Percentiles rank a stretch among this genome's conserved stretches.
Evolutionary conservation across 768 basidiomycete genomes (phyloP).

Genomic region (Brasilioporus rufonigricans): DNA sequence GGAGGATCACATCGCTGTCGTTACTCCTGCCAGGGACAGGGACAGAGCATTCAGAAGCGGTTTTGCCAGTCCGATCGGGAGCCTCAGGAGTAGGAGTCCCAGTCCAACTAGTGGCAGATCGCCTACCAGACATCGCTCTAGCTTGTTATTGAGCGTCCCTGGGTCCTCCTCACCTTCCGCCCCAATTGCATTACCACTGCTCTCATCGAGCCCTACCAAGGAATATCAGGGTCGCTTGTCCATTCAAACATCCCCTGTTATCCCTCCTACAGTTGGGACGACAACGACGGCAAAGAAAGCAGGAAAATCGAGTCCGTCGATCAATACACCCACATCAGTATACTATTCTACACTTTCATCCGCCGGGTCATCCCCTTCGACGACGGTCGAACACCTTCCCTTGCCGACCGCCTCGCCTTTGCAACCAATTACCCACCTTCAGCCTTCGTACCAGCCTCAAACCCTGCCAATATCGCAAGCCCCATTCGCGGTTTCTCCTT

Average conservation of each 20-base stretch:
- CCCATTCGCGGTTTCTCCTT: constrained; percentile 17
- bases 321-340: constrained; percentile 47
- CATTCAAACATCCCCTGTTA: constrained; percentile 24
- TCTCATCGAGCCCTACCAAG: constrained; percentile 29
- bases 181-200: constrained; percentile 20
- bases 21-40: constrained; percentile 47
- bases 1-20: constrained; percentile 59
- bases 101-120: constrained; percentile 50
- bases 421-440: constrained; percentile 21
- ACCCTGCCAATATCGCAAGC: constrained; percentile 16
- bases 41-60: constrained; percentile 44
- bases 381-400: constrained; percentile 34
- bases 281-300: constrained; percentile 4
- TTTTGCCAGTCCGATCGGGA: constrained; percentile 63
- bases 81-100: constrained; percentile 62
- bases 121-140: constrained; percentile 36
- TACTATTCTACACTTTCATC: constrained; percentile 44
- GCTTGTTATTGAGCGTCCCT: constrained; percentile 51
- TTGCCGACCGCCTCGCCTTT: constrained; percentile 21
- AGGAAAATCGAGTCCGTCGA: constrained; percentile 23
- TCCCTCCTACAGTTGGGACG: constrained; percentile 2
- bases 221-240: constrained; percentile 20
- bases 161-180: constrained; percentile 26
- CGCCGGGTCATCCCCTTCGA: constrained; percentile 38
- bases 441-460: constrained; percentile 12